A percentile compares a stretch with the other conserved stretches of the same genome.
phyloP scores from a whole-genome alignment of 176 grass and related monocot species.

The Aegilops bicornis region DNA sequence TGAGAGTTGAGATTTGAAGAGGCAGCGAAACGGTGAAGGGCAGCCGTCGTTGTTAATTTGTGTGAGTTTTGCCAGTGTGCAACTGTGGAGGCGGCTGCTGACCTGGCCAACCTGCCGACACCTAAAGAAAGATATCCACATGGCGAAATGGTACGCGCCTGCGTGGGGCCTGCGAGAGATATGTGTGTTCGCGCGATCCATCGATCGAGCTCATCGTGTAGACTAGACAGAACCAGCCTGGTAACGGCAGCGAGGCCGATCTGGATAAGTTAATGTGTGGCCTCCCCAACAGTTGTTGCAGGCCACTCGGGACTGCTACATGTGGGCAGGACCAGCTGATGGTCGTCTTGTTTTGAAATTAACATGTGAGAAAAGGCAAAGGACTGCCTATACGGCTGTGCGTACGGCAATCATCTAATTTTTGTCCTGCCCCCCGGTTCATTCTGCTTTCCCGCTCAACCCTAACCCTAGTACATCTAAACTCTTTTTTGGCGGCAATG shows the following conservation, averaged over 20 bases:
- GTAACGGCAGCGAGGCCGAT: background rate
- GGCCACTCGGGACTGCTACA: background rate
- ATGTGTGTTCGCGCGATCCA: background rate
- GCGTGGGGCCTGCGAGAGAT: background rate
- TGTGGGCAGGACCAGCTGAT: background rate
- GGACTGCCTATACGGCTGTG: background rate
- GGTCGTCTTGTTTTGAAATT: background rate
- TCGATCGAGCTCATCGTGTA: background rate
- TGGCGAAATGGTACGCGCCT: background rate
- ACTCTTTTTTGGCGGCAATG: too few species aligned
- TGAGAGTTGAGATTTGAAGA: background rate
- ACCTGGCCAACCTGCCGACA: slow-evolving; percentile 2
- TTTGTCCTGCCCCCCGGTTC: too few species aligned
- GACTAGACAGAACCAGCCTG: background rate
- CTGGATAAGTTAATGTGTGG: background rate
- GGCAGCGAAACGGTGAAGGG: background rate
- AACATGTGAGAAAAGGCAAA: background rate
- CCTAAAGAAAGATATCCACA: slow-evolving; percentile 1
- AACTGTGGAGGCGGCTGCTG: background rate
- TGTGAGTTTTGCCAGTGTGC: background rate
- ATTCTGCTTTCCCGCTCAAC: too few species aligned
- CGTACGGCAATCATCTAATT: background rate
- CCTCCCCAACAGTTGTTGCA: background rate
- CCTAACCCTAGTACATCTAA: too few species aligned
- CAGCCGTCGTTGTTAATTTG: background rate